Evolutionary conservation across 441 rosid genomes (phyloP).

Genomic region (Mallotus japonicus): DNA sequence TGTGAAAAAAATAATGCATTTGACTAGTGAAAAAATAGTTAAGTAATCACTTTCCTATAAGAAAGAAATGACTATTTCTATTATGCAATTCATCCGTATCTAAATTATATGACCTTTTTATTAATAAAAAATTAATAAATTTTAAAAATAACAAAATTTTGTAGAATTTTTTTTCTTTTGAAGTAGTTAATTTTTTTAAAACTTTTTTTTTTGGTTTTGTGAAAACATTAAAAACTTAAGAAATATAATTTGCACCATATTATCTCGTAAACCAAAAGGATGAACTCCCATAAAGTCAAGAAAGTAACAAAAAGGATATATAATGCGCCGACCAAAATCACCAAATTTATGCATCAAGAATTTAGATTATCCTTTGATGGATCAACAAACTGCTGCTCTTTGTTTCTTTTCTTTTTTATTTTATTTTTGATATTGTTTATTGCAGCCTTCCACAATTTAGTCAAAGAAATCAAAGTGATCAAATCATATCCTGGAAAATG

Average conservation of each 20-base stretch:
- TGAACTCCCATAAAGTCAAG: not conserved
- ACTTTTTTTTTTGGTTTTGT: no score
- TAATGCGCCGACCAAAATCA: conserved; percentile 18
- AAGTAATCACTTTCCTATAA: no score
- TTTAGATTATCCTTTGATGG: not conserved
- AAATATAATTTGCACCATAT: not conserved
- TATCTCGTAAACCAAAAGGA: not conserved
- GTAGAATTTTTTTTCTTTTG: no score
- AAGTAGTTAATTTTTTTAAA: no score
- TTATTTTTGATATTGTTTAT: not conserved
- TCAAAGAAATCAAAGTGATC: conserved; percentile 6
- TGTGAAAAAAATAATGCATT: no score
- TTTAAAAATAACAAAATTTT: no score
- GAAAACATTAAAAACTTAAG: no score
- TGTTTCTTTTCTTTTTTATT: not conserved
- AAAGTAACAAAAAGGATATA: not conserved
- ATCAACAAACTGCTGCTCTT: not conserved
- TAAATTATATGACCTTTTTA: no score
- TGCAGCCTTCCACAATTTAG: not conserved
- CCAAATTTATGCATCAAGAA: not conserved
- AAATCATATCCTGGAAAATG: not conserved
- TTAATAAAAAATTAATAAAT: no score
- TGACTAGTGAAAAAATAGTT: no score
- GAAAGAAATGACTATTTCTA: no score
- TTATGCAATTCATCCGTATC: no score